Percentiles rank a stretch among this genome's conserved stretches.
These are phyloP conservation scores for Collybiopsis confluens DNA, from an alignment of 768 basidiomycete genomes.

Conservation along the genomic window DNA sequence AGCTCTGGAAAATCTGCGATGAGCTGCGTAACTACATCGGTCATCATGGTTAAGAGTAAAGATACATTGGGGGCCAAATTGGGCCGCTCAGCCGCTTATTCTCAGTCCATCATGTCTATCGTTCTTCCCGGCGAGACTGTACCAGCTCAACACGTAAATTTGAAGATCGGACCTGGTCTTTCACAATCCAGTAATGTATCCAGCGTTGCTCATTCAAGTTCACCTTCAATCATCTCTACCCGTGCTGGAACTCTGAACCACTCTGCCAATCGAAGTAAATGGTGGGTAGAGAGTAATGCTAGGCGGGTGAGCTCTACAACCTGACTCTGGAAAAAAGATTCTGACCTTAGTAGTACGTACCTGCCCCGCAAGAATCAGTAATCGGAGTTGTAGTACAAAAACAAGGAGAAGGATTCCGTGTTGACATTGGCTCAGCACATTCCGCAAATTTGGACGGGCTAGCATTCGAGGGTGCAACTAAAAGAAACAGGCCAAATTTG, in stretches of 20 bases:
- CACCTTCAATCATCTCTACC: constrained; percentile 46
- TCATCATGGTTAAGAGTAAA: constrained; percentile 4
- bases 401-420: constrained; percentile 85
- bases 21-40: constrained; percentile 40
- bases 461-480: constrained; percentile 95
- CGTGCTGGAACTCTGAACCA: constrained; percentile 69
- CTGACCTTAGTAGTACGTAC: constrained; percentile 65
- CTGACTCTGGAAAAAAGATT: not conserved
- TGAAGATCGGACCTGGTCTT: constrained; percentile 85
- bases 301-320: constrained; percentile 60
- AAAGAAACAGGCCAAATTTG: constrained; percentile 89
- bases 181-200: constrained; percentile 38
- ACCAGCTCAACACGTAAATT: constrained; percentile 68
- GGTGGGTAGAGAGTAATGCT: constrained; percentile 88
- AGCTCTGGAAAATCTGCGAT: constrained; percentile 70
- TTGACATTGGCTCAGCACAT: constrained; percentile 91
- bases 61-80: not conserved
- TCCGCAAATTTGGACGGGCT: constrained; percentile 80
- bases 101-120: constrained; percentile 41
- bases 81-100: not conserved
- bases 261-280: constrained; percentile 67
- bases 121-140: constrained; percentile 82
- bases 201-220: constrained; percentile 19
- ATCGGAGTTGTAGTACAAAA: constrained; percentile 78
- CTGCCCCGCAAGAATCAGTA: constrained; percentile 85